Base-by-base conservation (phyloP, 345 rosid species). In the Lumnitzera littorea region DNA sequence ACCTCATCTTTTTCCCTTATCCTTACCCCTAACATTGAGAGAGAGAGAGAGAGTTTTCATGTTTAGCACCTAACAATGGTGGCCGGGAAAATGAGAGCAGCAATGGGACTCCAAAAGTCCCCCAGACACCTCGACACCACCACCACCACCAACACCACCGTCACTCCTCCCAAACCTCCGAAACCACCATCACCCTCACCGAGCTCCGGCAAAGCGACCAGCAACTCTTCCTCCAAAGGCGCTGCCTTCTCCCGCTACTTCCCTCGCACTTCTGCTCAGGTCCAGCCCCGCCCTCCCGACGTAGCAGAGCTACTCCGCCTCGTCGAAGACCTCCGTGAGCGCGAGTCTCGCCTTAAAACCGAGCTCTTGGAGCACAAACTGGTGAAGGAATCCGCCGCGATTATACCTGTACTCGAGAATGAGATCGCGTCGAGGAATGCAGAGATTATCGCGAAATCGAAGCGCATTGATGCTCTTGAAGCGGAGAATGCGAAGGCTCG, bases 251-350 rank as follows among this genome's bases (percentile, higher is more conserved):
- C 92, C 0, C 92, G 96, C 24, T 91, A 90, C 75, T 91, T 94
- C 84, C 99, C 99, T 7, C 96, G 97, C 55, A 71, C 99, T 57
- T 90, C 97, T 6, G 89, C 97, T 12, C 97, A 94, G 66, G 97
- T 94, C 55, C 99, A 89, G 86, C 96, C 96, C 48, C 85, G 86
- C 24, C 88, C 86, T 0, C 96, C 91, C 9, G 96, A 82, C 70
- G 80, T 83, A 2, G 15, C 81, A 0, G 99, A 94, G 53, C 92
- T 94, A 2, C 78, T 85, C 51, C 85, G 84, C 12, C 74, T 84
- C 16, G 85, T 94, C 3, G 99, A 94, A 48, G 80, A 86, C 59
- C 88, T 94, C 24, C 83, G 88, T 0, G 92, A 86, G 15, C 75
- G 91, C 20, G 99, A 90, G 57, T 80, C 88, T 13, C 56, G 71